Conservation (phyloP, 306 rosid species). For the Abrus precatorius region DNA sequence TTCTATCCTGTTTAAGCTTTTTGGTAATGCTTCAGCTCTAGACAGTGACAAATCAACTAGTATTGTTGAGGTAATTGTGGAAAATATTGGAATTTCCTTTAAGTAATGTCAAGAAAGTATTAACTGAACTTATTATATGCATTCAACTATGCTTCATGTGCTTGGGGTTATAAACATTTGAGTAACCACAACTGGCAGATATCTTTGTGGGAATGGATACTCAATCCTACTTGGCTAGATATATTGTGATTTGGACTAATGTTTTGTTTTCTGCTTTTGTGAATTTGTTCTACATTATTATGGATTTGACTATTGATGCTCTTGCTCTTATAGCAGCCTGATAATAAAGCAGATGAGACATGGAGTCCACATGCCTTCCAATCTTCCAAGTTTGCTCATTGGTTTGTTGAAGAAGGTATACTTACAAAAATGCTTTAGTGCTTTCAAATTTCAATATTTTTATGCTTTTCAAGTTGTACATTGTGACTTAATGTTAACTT, state of each 20-base stretch:
- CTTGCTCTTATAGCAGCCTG: slow-evolving; percentile 56
- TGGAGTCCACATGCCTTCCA: slow-evolving; percentile 66
- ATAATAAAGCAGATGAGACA: slow-evolving; percentile 64
- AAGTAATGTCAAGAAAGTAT: slow-evolving; percentile 23
- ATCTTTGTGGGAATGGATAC: slow-evolving; percentile 26
- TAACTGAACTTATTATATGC: slow-evolving; percentile 14
- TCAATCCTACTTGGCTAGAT: background rate
- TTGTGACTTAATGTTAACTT: slow-evolving; percentile 27
- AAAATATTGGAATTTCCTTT: slow-evolving; percentile 29
- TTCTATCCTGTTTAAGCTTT: slow-evolving; percentile 80
- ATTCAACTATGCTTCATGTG: background rate
- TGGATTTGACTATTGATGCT: slow-evolving; percentile 48
- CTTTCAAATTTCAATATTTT: slow-evolving; percentile 41
- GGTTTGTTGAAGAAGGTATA: slow-evolving; percentile 95
- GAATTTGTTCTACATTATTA: background rate
- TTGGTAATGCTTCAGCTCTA: slow-evolving; percentile 63
- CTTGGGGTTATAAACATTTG: slow-evolving; percentile 15
- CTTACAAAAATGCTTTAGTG: slow-evolving; percentile 17
- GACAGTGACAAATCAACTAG: slow-evolving; percentile 59
- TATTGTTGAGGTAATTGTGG: slow-evolving; percentile 67
- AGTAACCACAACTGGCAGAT: slow-evolving; percentile 5
- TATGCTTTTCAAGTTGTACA: slow-evolving; percentile 42
- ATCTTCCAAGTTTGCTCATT: slow-evolving; percentile 90
- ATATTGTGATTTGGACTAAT: slow-evolving; percentile 15
- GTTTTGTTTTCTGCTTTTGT: slow-evolving; percentile 30